phyloP scores from a whole-genome alignment of 2,329 filamentous ascomycete genomes.

The Beauveria asiatica region DNA sequence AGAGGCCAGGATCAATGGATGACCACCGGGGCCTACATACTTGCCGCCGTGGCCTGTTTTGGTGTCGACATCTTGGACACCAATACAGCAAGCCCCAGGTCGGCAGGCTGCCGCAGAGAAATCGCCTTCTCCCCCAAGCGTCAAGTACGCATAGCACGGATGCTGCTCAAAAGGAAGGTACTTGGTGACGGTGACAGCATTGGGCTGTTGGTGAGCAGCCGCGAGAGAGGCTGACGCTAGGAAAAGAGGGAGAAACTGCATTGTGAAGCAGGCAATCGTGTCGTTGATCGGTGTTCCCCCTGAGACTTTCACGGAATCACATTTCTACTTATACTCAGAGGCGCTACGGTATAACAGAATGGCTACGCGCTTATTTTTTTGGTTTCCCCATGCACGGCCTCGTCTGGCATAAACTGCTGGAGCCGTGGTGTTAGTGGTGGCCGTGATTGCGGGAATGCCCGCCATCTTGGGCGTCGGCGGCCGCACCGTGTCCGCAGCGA shows the following conservation, averaged over 20 bases:
- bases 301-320: background rate
- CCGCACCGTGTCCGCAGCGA: background rate
- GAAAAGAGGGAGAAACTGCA: background rate
- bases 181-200: background rate
- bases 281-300: background rate
- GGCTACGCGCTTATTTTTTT: background rate
- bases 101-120: background rate
- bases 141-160: background rate
- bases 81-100: constrained; percentile 3
- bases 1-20: background rate
- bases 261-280: background rate
- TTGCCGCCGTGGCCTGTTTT: background rate
- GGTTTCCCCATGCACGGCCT: too few species aligned
- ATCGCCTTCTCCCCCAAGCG: background rate
- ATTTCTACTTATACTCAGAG: background rate
- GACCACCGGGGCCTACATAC: background rate
- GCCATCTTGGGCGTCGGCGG: background rate
- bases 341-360: background rate
- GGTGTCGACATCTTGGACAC: background rate
- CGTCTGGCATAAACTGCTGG: background rate
- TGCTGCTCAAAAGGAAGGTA: constrained; percentile 11
- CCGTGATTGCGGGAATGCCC: background rate
- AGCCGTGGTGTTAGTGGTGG: background rate
- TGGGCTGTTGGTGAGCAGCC: background rate
- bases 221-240: background rate